Evolutionary conservation across 1,139 yeast genomes (phyloP), one percentile per base, ranked within the genome.

Genomic region (Yamadazyma friedrichii): DNA sequence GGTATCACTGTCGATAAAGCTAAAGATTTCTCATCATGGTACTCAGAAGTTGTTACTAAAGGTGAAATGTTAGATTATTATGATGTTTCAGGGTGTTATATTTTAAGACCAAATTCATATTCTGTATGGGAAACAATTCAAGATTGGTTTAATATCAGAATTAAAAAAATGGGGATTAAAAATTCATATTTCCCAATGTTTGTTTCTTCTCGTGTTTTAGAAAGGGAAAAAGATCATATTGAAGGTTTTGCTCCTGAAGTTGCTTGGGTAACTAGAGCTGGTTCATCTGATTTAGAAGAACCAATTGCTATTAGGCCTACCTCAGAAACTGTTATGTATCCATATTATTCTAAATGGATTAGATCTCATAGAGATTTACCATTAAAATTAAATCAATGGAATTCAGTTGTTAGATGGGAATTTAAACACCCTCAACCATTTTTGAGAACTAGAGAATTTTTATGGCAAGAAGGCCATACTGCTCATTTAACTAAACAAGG

Each of bases 381-480:
- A 46, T 76, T 94, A 68, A 88, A 86, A 59, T 78, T 93, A 62
- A 93, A 94, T 74, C 99, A 94, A 70, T 94, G 99, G 99, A 94
- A 94, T 73, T 91, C 98, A 16, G 98, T 94, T 41, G 98, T 94
- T 40, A 84, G 99, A 77, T 94, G 98, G 99, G 99, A 94, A 70
- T 94, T 94, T 75, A 94, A 94, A 75, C 98, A 94, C 65, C 99
- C 99, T 44, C 99, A 94, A 71, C 99, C 99, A 43, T 94, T 94
- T 70, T 74, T 94, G 61, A 87, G 99, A 78, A 94, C 98, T 12
- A 85, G 99, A 72, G 99, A 94, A 70, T 94, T 94, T 71, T 77
- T 94, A 65, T 94, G 99, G 99, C 99, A 94, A 73, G 99, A 94
- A 72, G 99, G 99, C 52, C 99, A 94, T 72, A 94, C 98, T 41